A percentile compares a stretch with the other conserved stretches of the same genome.
Conservation (phyloP, 2,329 filamentous ascomycete genomes). For the Pyrenophora seminiperda region DNA sequence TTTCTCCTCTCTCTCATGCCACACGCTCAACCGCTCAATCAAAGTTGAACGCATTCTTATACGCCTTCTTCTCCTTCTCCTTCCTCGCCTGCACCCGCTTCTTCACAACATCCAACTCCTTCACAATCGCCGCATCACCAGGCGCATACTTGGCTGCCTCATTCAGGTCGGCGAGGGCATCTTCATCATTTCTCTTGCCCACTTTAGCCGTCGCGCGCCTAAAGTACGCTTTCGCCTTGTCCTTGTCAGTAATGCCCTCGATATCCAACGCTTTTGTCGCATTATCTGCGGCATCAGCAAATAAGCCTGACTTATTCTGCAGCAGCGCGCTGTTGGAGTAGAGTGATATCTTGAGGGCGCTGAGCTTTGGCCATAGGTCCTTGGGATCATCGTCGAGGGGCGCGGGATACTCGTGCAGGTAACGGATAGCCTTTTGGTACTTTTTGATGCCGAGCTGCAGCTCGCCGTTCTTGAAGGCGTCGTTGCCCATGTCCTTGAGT, state of each 20-base stretch:
- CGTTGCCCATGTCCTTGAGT: slow-evolving; percentile 91
- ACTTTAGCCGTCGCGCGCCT: slow-evolving; percentile 77
- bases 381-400: slow-evolving; percentile 69
- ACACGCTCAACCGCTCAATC: slow-evolving; percentile 2
- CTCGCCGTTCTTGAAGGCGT: slow-evolving; percentile 83
- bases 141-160: slow-evolving; percentile 59
- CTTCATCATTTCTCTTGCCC: slow-evolving; percentile 82
- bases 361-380: slow-evolving; percentile 69
- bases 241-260: slow-evolving; percentile 67
- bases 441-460: slow-evolving; percentile 76
- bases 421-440: slow-evolving; percentile 91
- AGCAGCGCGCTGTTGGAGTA: slow-evolving; percentile 89
- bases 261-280: slow-evolving; percentile 76
- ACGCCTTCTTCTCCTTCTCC: slow-evolving; percentile 89
- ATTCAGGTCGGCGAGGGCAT: slow-evolving; percentile 60
- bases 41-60: slow-evolving; percentile 82
- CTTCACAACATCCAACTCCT: slow-evolving; percentile 79
- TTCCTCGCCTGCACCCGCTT: slow-evolving; percentile 72
- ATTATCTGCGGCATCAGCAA: slow-evolving; percentile 70
- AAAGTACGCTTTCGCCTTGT: slow-evolving; percentile 89
- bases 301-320: slow-evolving; percentile 77
- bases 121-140: slow-evolving; percentile 72
- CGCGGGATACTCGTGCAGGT: slow-evolving; percentile 83
- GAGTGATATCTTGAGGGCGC: slow-evolving; percentile 78
- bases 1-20: too few relatives aligned